phyloP scores from a whole-genome alignment of 176 grass and related monocot species.

The Lolium multiflorum region DNA sequence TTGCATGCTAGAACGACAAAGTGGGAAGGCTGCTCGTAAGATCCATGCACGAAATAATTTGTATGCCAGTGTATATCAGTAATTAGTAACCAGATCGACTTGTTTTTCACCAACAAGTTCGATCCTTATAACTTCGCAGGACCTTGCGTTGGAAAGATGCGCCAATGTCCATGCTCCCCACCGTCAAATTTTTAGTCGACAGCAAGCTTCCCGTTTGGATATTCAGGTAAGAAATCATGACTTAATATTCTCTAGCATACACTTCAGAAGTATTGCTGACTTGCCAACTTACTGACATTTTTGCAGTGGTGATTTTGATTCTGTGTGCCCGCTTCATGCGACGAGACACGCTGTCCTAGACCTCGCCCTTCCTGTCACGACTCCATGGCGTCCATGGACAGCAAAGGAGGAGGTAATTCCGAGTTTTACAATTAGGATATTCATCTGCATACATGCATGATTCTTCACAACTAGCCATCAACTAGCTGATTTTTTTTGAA shows the following conservation, averaged over 20 bases:
- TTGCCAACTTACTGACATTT: too few relatives aligned
- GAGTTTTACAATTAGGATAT: not conserved
- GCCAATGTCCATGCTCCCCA: conserved; percentile 36
- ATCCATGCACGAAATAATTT: not conserved
- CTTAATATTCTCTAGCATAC: not conserved
- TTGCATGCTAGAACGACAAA: conserved; percentile 39
- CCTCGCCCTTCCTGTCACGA: conserved; percentile 39
- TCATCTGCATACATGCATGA: not conserved
- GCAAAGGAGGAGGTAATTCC: conserved; percentile 26
- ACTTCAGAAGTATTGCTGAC: not conserved
- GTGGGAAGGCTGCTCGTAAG: conserved; percentile 54
- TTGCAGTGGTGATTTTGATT: conserved; percentile 53
- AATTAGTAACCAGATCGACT: not conserved
- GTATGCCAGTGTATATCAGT: not conserved
- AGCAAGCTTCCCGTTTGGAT: conserved; percentile 50
- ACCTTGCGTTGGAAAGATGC: conserved; percentile 36
- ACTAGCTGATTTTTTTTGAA: not conserved
- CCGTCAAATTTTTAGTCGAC: conserved; percentile 29
- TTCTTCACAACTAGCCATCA: not conserved
- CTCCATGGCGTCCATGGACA: conserved; percentile 58
- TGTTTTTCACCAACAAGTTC: not conserved
- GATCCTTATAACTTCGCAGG: not conserved
- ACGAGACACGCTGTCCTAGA: conserved; percentile 43
- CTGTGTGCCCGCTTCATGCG: conserved; percentile 42
- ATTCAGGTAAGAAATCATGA: conserved; percentile 41